A percentile compares a stretch with the other conserved stretches of the same genome.
phyloP scores from a whole-genome alignment of 345 rosid species.

The Eucalyptus polybractea region DNA sequence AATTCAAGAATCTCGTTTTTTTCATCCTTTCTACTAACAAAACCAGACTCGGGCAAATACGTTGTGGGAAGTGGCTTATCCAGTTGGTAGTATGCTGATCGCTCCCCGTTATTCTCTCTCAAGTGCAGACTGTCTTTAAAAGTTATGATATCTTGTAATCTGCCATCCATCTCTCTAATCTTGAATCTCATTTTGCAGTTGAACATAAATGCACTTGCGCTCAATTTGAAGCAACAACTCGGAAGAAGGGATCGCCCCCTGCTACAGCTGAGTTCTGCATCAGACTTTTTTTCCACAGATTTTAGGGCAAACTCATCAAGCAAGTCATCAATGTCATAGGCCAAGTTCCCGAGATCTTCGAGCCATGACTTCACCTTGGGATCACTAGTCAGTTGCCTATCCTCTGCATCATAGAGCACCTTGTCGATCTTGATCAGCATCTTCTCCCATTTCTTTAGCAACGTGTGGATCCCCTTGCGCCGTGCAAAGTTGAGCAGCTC shows the following conservation, averaged over 20 bases:
- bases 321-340: background rate
- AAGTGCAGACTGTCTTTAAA: background rate
- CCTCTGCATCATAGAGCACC: background rate
- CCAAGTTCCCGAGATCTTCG: background rate
- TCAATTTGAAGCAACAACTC: background rate
- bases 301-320: background rate
- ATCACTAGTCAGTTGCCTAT: fast-evolving
- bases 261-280: background rate
- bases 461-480: fast-evolving
- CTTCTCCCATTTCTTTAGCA: background rate
- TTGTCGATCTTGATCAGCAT: fast-evolving
- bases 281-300: background rate
- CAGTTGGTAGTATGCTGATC: fast-evolving
- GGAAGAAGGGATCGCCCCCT: background rate
- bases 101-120: background rate
- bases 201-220: background rate
- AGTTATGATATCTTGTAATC: background rate
- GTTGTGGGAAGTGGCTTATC: background rate
- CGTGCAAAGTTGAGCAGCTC: background rate
- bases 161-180: background rate
- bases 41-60: background rate
- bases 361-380: background rate
- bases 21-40: background rate
- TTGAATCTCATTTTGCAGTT: background rate
- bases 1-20: background rate